Conservation (phyloP, 2,329 filamentous ascomycete genomes). For the Paramyrothecium sp. region DNA sequence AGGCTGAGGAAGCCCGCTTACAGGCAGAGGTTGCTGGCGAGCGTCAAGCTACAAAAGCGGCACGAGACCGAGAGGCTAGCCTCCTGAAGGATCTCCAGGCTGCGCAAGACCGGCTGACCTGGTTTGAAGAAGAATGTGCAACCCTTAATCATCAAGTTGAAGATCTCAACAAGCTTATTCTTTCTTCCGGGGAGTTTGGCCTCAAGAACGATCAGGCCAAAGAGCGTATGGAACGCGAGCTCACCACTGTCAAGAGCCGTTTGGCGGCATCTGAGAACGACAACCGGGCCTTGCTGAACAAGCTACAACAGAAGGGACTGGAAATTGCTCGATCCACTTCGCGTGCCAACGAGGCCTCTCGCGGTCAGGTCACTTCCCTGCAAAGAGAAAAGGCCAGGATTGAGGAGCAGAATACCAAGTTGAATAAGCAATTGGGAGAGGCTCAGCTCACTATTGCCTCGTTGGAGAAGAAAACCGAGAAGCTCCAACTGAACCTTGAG, state of each 20-base stretch:
- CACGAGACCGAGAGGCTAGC: conserved; percentile 76
- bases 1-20: conserved; percentile 81
- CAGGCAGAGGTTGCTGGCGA: conserved; percentile 81
- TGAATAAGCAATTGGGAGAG: conserved; percentile 83
- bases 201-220: conserved; percentile 91
- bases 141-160: conserved; percentile 79
- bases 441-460: conserved; percentile 79
- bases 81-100: conserved; percentile 78
- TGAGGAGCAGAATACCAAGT: conserved; percentile 78
- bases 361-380: conserved; percentile 71
- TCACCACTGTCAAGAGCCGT: conserved; percentile 86
- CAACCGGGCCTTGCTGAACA: conserved; percentile 92
- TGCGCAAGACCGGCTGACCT: conserved; percentile 72
- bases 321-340: conserved; percentile 92
- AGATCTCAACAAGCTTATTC: conserved; percentile 80
- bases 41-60: conserved; percentile 72
- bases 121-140: conserved; percentile 76
- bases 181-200: conserved; percentile 85
- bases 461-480: conserved; percentile 92
- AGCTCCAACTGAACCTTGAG: conserved; percentile 82
- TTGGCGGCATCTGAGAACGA: conserved; percentile 93
- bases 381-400: conserved; percentile 80
- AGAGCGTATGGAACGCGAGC: conserved; percentile 85
- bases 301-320: conserved; percentile 94
- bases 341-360: conserved; percentile 78